Evolutionary conservation across 306 rosid species (phyloP).

Genomic region (Sophora flavescens): DNA sequence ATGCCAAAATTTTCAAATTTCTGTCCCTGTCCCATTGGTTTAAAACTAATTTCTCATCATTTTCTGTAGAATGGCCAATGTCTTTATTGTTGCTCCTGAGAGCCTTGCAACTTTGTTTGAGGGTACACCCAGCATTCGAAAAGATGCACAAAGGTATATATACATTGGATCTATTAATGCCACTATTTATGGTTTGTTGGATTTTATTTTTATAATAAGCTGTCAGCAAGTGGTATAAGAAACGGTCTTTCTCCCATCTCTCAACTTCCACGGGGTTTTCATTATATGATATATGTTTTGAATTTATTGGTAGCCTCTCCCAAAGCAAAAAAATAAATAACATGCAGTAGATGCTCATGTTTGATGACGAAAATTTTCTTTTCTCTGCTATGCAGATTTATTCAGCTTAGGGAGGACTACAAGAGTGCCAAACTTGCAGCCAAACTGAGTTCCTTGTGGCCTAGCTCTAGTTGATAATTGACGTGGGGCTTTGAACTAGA

Average conservation of each 20-base stretch:
- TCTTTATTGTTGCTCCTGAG: conserved; percentile 99
- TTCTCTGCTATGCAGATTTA: conserved; percentile 66
- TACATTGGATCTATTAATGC: conserved; percentile 17
- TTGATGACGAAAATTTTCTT: conserved; percentile 44
- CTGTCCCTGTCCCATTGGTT: neutral
- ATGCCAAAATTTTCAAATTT: conserved; percentile 25
- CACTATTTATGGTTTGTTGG: neutral
- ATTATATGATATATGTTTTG: neutral
- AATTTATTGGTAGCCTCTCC: neutral
- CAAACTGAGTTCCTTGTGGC: conserved; percentile 86
- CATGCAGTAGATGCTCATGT: neutral
- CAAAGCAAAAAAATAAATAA: neutral
- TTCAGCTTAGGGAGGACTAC: conserved; percentile 96
- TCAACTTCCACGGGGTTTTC: neutral
- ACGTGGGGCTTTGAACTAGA: conserved; percentile 33
- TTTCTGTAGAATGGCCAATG: conserved; percentile 89
- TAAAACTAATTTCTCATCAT: conserved; percentile 45
- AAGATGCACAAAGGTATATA: conserved; percentile 90
- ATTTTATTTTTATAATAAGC: neutral
- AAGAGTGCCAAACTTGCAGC: conserved; percentile 96
- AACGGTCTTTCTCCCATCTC: neutral
- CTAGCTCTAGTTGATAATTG: conserved; percentile 45
- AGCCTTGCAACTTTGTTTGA: conserved; percentile 91
- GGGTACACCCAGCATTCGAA: conserved; percentile 97
- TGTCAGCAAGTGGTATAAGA: neutral